A percentile compares a stretch with the other conserved stretches of the same genome.
Evolutionary conservation across 1,139 yeast genomes (phyloP).

Genomic region (Hansenula lynferdii): DNA sequence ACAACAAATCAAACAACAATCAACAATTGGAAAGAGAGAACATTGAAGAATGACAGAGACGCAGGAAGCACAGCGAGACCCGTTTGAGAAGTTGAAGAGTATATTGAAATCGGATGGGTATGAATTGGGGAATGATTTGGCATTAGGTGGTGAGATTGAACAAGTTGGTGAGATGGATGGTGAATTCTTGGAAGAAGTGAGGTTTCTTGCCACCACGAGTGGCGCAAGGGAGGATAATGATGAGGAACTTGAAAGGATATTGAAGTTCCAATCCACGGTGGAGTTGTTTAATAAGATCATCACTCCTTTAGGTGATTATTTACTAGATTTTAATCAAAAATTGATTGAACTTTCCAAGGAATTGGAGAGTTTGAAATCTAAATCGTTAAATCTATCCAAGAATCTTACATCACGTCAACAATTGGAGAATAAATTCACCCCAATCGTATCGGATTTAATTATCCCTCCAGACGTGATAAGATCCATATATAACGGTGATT

Average conservation of each 20-base stretch:
- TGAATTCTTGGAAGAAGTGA: conserved; percentile 19
- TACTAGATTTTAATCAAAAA: conserved; percentile 47
- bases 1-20: too few relatives aligned
- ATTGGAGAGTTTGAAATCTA: conserved; percentile 49
- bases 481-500: conserved; percentile 42
- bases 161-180: neutral
- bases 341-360: conserved; percentile 55
- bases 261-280: conserved; percentile 11
- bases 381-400: conserved; percentile 53
- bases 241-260: conserved; percentile 6
- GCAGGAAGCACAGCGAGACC: neutral
- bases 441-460: conserved; percentile 66
- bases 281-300: conserved; percentile 12
- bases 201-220: conserved; percentile 15
- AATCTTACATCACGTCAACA: conserved; percentile 52
- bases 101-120: neutral
- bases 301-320: conserved; percentile 16
- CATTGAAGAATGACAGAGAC: too few relatives aligned
- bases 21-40: too few relatives aligned
- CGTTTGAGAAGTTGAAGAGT: neutral
- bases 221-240: conserved; percentile 2
- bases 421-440: conserved; percentile 57
- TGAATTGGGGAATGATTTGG: neutral
- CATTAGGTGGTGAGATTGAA: neutral
- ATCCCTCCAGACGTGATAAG: conserved; percentile 66